Evolutionary conservation across 495 filamentous ascomycete genomes (phyloP).

Genomic region (Halenospora varia): DNA sequence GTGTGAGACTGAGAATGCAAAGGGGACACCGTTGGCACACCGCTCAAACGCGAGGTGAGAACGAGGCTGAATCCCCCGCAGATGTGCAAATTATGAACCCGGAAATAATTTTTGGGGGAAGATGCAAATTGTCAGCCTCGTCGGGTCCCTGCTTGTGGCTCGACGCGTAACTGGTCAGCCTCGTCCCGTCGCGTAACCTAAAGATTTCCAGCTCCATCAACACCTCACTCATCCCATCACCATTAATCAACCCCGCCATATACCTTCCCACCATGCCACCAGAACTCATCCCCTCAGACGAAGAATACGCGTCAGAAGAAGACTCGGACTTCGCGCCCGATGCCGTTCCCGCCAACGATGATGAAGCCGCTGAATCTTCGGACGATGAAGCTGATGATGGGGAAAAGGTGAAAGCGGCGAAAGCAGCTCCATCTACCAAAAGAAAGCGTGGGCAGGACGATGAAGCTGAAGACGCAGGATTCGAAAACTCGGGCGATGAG

Average conservation of each 20-base stretch:
- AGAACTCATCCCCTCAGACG: slow-evolving; percentile 24
- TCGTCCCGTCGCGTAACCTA: not conserved
- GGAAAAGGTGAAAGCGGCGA: slow-evolving; percentile 1
- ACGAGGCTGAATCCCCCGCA: not conserved
- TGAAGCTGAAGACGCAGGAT: slow-evolving; percentile 39
- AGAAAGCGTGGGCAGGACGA: slow-evolving; percentile 36
- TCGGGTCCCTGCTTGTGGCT: too few species aligned
- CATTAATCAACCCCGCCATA: too few species aligned
- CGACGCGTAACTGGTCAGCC: not conserved
- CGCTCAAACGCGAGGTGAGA: not conserved
- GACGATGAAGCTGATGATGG: slow-evolving; percentile 28
- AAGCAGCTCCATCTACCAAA: slow-evolving; percentile 16
- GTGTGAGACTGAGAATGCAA: not conserved
- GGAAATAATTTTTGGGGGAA: too few species aligned
- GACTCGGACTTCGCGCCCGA: slow-evolving; percentile 69
- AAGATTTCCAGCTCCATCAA: too few species aligned
- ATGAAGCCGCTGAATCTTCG: slow-evolving; percentile 27
- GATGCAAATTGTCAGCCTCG: too few species aligned
- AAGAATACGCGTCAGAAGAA: slow-evolving; percentile 66
- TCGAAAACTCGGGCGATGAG: slow-evolving; percentile 75
- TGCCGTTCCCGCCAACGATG: slow-evolving; percentile 43
- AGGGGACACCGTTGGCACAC: not conserved
- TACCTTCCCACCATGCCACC: too few species aligned
- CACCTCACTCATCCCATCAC: too few species aligned
- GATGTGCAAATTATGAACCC: too few species aligned